Evolutionary conservation across 257 asterid genomes (phyloP).

Genomic region (Echium plantagineum): DNA sequence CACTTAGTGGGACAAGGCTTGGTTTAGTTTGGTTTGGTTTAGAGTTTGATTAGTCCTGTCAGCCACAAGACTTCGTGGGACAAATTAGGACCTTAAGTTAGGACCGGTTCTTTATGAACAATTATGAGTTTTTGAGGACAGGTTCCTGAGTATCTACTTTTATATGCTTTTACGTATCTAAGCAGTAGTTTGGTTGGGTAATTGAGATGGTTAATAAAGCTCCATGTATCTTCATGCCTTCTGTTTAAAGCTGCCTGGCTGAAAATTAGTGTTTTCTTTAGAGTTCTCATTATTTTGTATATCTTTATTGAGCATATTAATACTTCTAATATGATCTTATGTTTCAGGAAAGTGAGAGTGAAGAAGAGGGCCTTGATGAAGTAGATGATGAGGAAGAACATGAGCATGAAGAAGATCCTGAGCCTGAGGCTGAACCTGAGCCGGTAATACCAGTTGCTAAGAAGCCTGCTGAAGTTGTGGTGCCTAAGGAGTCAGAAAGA

Average conservation of each 20-base stretch:
- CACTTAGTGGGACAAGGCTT: no score
- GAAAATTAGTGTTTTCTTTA: neutral
- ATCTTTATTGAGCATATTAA: neutral
- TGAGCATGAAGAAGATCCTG: slow-evolving; percentile 65
- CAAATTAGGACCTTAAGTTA: no score
- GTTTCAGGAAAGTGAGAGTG: slow-evolving; percentile 37
- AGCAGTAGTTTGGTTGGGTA: neutral
- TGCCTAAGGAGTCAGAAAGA: slow-evolving; percentile 71
- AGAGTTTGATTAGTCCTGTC: no score
- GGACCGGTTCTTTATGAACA: no score
- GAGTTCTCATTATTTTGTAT: neutral
- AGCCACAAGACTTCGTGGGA: no score
- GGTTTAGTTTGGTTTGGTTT: no score
- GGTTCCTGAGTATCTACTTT: neutral
- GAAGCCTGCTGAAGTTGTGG: slow-evolving; percentile 39
- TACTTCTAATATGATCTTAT: slow-evolving; percentile 2
- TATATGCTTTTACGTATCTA: neutral
- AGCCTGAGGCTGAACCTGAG: slow-evolving; percentile 23
- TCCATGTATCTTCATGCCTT: neutral
- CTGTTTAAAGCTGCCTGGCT: neutral
- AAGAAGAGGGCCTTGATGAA: slow-evolving; percentile 33
- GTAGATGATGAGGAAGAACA: slow-evolving; percentile 56
- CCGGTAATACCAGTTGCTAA: slow-evolving; percentile 31
- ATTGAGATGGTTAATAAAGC: neutral
- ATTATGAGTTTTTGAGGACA: neutral